phyloP scores from a whole-genome alignment of 148 eudicot genomes.

The Spergularia marina region DNA sequence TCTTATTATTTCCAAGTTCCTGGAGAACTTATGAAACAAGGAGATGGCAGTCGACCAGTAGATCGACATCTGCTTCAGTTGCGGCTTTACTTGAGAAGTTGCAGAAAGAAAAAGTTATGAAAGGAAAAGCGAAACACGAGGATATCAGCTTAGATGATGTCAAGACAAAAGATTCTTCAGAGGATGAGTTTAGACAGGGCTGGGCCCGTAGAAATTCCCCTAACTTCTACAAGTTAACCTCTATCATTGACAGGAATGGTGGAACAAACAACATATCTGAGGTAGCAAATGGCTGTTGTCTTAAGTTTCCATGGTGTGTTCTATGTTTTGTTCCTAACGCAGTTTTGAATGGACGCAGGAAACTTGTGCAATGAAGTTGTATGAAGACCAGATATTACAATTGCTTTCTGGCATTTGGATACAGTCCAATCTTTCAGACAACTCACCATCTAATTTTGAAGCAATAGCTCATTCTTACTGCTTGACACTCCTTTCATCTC shows the following conservation, averaged over 20 bases:
- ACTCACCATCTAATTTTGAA: constrained; percentile 73
- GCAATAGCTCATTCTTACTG: constrained; percentile 89
- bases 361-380: constrained; percentile 57
- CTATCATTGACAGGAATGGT: constrained; percentile 60
- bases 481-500: constrained; percentile 65
- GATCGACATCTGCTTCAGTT: constrained; percentile 69
- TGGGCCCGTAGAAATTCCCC: constrained; percentile 60
- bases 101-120: constrained; percentile 54
- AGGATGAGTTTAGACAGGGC: constrained; percentile 58
- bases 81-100: constrained; percentile 83
- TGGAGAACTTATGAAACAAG: constrained; percentile 43
- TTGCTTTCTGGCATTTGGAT: constrained; percentile 84
- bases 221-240: constrained; percentile 56
- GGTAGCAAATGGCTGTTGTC: constrained; percentile 31
- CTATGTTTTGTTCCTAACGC: neutral
- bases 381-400: constrained; percentile 79
- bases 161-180: constrained; percentile 42
- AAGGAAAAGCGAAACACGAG: constrained; percentile 35
- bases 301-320: neutral
- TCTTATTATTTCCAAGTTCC: constrained; percentile 62
- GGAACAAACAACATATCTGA: constrained; percentile 52
- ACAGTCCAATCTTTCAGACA: constrained; percentile 84
- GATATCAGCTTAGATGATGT: constrained; percentile 42
- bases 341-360: constrained; percentile 46
- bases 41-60: constrained; percentile 49